Base-by-base conservation (phyloP, 2,329 filamentous ascomycete species). In the Penicillium sp. region DNA sequence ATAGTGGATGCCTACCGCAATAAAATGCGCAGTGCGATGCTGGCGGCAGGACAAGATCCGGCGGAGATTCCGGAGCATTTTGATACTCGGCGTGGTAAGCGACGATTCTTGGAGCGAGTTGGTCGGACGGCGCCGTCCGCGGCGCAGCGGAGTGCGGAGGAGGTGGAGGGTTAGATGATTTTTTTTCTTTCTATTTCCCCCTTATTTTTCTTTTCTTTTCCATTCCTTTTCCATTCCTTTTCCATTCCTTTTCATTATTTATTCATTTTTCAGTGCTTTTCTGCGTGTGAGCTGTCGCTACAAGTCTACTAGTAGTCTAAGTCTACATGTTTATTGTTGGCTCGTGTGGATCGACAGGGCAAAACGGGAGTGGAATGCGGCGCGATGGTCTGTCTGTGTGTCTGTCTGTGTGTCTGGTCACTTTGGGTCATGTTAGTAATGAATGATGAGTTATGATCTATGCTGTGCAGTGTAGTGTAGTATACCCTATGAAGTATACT, bases 1-100 rank as follows among this genome's bases (percentile, higher is more conserved):
- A 26, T 17, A 95, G 91, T 97, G 73, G 93, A 97, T 72, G 91
- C 89, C 55, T 97, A 97, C 72, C 88, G 93, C 55, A 93, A 91
- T 70, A 96, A 96, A 79, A 94, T 92, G 71, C 85, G 89, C 58
- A 87, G 83, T 60, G 89, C 88, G 49, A 92, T 96, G 76, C 84
- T 95, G 65, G 85, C 83, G 18, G 83, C 86, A 36, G 89, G 90
- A 64, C 87, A 91, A 66, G 90, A 95, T 55, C 82, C 90, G 37
- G 80, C 83, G 49, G 80, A 82, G 17, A 84, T 89, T 21, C 89
- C 90, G 20, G 87, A 90, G 48, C 91, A 97, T 74, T 95, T 92
- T 67, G 91, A 97, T 75, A 94, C 90, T 3, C 85, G 93, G 36
- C 84, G 87, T 17, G 93, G 93, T 51, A 97, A 96, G 80, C 83